Conservation (phyloP, 2,329 filamentous ascomycete species). For the Mycosphaerella sp. region DNA sequence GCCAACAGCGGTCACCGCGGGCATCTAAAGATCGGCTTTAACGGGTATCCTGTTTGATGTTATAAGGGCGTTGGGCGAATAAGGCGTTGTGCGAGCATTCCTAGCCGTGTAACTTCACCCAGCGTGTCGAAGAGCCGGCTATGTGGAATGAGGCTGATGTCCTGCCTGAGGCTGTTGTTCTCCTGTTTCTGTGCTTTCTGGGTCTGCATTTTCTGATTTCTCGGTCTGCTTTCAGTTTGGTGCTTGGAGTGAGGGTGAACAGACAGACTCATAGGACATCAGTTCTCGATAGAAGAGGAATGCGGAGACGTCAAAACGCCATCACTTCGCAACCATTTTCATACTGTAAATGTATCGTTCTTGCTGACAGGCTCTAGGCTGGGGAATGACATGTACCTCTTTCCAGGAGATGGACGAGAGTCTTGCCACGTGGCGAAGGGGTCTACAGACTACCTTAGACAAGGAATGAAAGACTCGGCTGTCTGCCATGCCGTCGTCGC, state of each 20-base stretch:
- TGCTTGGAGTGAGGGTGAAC: background rate
- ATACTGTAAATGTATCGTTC: background rate
- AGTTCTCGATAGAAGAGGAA: slow-evolving; percentile 4
- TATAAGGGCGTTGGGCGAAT: slow-evolving; percentile 34
- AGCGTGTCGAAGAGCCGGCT: background rate
- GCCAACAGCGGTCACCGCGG: slow-evolving; percentile 46
- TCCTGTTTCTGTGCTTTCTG: slow-evolving; percentile 1
- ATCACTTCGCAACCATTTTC: background rate
- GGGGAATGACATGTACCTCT: background rate
- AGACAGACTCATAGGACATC: slow-evolving; percentile 19
- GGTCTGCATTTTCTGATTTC: slow-evolving; percentile 3
- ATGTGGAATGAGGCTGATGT: slow-evolving; percentile 6
- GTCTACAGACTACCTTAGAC: background rate
- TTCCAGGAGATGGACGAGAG: background rate
- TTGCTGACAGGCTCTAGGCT: background rate
- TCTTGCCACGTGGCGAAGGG: background rate
- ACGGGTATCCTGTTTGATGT: slow-evolving; percentile 45
- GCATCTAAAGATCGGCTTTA: slow-evolving; percentile 44
- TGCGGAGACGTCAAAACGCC: slow-evolving; percentile 5
- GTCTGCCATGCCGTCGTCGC: background rate
- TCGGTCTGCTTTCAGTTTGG: slow-evolving; percentile 2
- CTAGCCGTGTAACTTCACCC: background rate
- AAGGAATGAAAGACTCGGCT: background rate
- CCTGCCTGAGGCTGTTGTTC: slow-evolving; percentile 5
- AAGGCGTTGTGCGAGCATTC: slow-evolving; percentile 22